Base-by-base conservation (phyloP, 176 grass and related monocot genomes). In the Eleusine coracana region DNA sequence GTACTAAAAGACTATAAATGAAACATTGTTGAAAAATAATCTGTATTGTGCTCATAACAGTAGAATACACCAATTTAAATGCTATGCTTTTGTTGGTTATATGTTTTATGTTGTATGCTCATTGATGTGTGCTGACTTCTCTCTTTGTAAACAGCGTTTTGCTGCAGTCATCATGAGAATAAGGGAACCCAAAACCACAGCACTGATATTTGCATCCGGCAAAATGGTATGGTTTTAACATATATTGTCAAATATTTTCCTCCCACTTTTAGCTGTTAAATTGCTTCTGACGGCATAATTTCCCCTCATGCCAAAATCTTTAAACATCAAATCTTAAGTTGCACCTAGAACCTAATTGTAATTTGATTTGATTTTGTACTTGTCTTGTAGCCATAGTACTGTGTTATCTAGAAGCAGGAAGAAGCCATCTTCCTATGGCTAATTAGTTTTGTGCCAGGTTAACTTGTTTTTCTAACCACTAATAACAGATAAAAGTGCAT, bases 81-180 rank as follows among this genome's bases (percentile, higher is more conserved):
- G 6, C 56, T 59, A 51, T 60, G 38, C 0, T 73, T 76, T 34
- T 52, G 17, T 73, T 34, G 68, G 16, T 66, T 10, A 10, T 66
- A 10, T 67, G 38, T 60, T 69, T 54, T 51, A 18, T 40, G 23
- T 64, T 23, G 70, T 21, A 42, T 70, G 4, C 3, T 25, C 8
- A 38, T 69, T 58, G n/a, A 68, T 78, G 10, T 73, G 15, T 90
- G 29, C 21, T 84, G 40, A 81, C 55, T 66, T 28, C 28, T 77
- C n/a, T 52, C 58, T 93, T 51, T 40, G 82, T 80, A 56, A 66
- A 68, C 83, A 99, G 93, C 96, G 91, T 93, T 99, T 99, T 94
- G 96, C 93, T 85, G 96, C 96, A 49, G 93, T 99, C 77, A 99
- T 99, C 78, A 96, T 99, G 96, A 88, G 93, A 96, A 99, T 99